These are phyloP conservation scores for Agapanthus africanus DNA, from an alignment of 106 monocot species.

Conservation along the genomic window DNA sequence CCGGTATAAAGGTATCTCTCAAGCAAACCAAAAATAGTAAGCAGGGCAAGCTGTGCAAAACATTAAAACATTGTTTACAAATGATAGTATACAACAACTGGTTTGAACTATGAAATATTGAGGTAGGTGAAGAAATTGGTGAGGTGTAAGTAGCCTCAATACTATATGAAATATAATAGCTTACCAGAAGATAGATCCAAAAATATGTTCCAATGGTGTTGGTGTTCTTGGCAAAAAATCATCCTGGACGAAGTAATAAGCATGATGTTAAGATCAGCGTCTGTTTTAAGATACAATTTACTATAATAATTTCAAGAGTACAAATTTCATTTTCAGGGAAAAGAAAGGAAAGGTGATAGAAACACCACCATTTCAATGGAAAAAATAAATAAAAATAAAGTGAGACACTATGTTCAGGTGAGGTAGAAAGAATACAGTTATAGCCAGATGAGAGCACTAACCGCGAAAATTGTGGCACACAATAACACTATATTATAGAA, in stretches of 20 bases:
- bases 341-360: neutral
- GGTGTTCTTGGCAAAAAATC: slow-evolving; percentile 95
- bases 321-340: neutral
- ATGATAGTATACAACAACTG: neutral
- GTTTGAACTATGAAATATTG: neutral
- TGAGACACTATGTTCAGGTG: neutral
- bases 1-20: slow-evolving; percentile 88
- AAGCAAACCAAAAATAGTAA: slow-evolving; percentile 69
- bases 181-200: slow-evolving; percentile 88
- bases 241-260: slow-evolving; percentile 43
- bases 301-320: neutral
- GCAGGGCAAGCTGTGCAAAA: slow-evolving; percentile 86
- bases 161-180: slow-evolving; percentile 6
- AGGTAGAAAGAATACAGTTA: neutral
- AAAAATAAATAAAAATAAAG: neutral
- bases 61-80: neutral
- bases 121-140: neutral
- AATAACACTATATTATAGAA: no score
- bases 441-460: no score
- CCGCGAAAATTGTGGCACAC: no score
- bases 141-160: neutral
- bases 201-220: slow-evolving; percentile 88
- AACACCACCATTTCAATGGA: neutral
- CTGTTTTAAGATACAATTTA: neutral
- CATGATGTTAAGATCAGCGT: neutral